phyloP scores from a whole-genome alignment of 495 filamentous ascomycete species.

The Penicillium coffeae region DNA sequence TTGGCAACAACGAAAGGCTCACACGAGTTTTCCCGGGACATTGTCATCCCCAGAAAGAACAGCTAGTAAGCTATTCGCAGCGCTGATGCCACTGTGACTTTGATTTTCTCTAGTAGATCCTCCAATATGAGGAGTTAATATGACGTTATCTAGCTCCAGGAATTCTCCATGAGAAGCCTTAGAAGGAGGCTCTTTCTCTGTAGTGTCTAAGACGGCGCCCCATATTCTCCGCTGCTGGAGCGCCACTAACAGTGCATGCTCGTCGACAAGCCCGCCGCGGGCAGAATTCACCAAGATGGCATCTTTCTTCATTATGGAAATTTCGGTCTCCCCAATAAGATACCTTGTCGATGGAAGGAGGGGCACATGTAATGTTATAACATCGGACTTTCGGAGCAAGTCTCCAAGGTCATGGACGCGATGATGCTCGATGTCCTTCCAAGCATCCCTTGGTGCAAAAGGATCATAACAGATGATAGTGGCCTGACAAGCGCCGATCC shows the following conservation, averaged over 20 bases:
- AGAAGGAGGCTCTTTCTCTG: constrained; percentile 27
- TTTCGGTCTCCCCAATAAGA: constrained; percentile 44
- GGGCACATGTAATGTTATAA: constrained; percentile 35
- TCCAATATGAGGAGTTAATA: constrained; percentile 31
- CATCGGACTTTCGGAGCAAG: constrained; percentile 26
- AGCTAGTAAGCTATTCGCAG: constrained; percentile 17
- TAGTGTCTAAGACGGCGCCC: constrained; percentile 41
- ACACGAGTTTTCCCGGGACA: neutral
- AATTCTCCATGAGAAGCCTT: constrained; percentile 20
- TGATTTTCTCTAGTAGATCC: constrained; percentile 22
- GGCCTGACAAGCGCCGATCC: constrained; percentile 29
- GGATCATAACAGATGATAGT: constrained; percentile 31
- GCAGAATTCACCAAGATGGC: constrained; percentile 55
- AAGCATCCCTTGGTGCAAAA: constrained; percentile 24
- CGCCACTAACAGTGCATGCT: constrained; percentile 45
- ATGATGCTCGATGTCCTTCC: constrained; percentile 27
- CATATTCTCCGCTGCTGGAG: constrained; percentile 44
- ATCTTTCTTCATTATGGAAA: constrained; percentile 45
- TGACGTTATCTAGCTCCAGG: constrained; percentile 28
- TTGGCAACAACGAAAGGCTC: too few relatives aligned
- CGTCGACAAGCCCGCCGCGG: constrained; percentile 56
- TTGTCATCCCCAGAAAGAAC: neutral
- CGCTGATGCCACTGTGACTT: constrained; percentile 22
- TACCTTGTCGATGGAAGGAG: constrained; percentile 37
- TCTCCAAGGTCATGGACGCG: constrained; percentile 26